Evolutionary conservation across 345 rosid genomes (phyloP).

Genomic region (Arabis alpina): DNA sequence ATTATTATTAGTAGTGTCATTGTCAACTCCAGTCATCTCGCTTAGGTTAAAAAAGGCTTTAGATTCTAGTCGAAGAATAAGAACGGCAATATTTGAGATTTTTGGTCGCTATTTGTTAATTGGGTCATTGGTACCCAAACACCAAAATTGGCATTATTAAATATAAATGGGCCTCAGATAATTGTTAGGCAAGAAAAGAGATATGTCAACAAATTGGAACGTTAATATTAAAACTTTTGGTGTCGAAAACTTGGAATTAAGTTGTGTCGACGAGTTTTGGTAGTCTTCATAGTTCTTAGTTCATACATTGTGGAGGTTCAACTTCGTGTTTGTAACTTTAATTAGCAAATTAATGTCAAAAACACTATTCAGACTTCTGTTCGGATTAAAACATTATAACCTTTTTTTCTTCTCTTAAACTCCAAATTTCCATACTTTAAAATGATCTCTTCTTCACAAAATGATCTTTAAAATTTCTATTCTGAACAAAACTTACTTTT

Average conservation of each 20-base stretch:
- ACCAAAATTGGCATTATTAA: neutral
- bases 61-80: neutral
- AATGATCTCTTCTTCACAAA: no score
- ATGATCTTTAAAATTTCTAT: neutral
- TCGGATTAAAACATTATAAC: neutral
- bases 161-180: neutral
- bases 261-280: no score
- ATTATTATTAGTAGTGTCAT: neutral
- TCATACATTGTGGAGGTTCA: no score
- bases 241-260: no score
- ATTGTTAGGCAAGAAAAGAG: neutral
- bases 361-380: neutral
- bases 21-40: slow-evolving; percentile 26
- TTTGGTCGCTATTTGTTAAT: neutral
- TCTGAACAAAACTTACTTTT: neutral
- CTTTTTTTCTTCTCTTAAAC: no score
- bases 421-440: no score
- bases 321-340: neutral
- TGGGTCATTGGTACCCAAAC: neutral
- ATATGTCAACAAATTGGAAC: neutral
- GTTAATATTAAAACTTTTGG: no score
- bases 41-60: neutral
- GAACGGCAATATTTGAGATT: neutral
- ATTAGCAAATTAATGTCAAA: neutral
- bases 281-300: no score